These are phyloP conservation scores for Boechera stricta DNA, from an alignment of 345 rosid genomes.

Conservation along the genomic window DNA sequence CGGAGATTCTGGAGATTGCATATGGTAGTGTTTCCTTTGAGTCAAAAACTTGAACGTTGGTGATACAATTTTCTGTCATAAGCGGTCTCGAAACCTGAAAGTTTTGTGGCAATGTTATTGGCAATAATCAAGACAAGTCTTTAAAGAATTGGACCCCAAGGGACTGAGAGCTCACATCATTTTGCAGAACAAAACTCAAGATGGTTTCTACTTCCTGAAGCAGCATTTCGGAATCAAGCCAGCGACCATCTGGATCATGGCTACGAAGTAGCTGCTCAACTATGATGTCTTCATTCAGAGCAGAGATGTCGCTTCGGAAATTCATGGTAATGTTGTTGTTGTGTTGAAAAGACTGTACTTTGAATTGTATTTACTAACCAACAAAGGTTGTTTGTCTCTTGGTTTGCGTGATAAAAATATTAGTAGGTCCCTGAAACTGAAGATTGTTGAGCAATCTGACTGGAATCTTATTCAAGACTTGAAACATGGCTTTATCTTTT, in stretches of 20 bases:
- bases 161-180: conserved; percentile 36
- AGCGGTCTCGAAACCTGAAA: conserved; percentile 51
- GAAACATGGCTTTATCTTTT: conserved; percentile 35
- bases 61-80: conserved; percentile 25
- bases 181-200: conserved; percentile 51
- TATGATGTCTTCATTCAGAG: conserved; percentile 55
- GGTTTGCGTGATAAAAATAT: conserved; percentile 30
- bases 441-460: conserved; percentile 43
- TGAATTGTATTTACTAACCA: conserved; percentile 12
- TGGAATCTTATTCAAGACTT: conserved; percentile 39
- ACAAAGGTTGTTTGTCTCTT: not conserved
- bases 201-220: conserved; percentile 64
- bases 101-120: conserved; percentile 15
- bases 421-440: conserved; percentile 37
- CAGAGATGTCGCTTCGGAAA: conserved; percentile 22
- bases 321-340: conserved; percentile 28
- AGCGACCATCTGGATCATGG: conserved; percentile 83
- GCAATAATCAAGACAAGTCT: not conserved
- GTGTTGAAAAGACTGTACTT: not conserved
- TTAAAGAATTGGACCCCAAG: conserved; percentile 25
- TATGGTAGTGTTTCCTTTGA: conserved; percentile 54
- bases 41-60: conserved; percentile 53
- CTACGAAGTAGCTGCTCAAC: conserved; percentile 59
- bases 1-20: conserved; percentile 49
- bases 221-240: conserved; percentile 64